Conservation (phyloP, 2,329 filamentous ascomycete species). For the Leptodontidium sp. region DNA sequence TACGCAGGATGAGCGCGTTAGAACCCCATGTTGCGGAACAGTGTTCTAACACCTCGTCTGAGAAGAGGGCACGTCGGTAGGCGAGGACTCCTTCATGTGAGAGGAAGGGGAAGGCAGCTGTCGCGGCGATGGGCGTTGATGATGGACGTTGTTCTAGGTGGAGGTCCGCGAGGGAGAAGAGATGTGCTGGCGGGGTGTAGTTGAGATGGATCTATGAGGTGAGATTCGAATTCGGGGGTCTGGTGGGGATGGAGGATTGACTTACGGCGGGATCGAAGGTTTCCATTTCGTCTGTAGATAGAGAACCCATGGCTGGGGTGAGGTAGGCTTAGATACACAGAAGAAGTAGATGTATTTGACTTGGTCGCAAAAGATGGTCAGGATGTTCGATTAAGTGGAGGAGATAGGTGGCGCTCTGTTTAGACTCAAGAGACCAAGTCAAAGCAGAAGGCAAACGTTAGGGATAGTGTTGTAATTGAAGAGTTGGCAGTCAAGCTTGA, state of each 20-base stretch:
- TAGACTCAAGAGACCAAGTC: neutral
- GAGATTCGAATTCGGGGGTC: neutral
- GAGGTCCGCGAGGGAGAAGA: conserved; percentile 14
- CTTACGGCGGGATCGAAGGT: conserved; percentile 9
- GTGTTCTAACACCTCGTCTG: neutral
- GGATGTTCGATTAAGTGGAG: too few species aligned
- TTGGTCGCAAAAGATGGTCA: neutral
- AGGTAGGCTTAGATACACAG: neutral
- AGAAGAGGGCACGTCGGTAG: conserved; percentile 8
- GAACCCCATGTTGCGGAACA: conserved; percentile 10
- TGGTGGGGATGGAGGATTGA: neutral
- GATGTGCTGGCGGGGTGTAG: neutral
- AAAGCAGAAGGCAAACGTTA: neutral
- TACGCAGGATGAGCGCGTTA: conserved; percentile 3
- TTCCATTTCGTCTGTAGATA: neutral
- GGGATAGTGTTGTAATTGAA: neutral
- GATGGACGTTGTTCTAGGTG: conserved; percentile 12
- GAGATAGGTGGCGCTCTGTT: neutral
- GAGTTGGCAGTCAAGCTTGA: neutral
- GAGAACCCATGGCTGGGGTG: neutral
- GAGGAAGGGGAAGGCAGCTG: conserved; percentile 16
- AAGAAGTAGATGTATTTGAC: neutral
- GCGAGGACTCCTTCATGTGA: conserved; percentile 11
- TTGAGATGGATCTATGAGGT: conserved; percentile 13
- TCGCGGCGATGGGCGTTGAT: conserved; percentile 14